A percentile compares a stretch with the other conserved stretches of the same genome.
Evolutionary conservation across 164 flowering plant species (phyloP).

Genomic region (Vitis cinerea): DNA sequence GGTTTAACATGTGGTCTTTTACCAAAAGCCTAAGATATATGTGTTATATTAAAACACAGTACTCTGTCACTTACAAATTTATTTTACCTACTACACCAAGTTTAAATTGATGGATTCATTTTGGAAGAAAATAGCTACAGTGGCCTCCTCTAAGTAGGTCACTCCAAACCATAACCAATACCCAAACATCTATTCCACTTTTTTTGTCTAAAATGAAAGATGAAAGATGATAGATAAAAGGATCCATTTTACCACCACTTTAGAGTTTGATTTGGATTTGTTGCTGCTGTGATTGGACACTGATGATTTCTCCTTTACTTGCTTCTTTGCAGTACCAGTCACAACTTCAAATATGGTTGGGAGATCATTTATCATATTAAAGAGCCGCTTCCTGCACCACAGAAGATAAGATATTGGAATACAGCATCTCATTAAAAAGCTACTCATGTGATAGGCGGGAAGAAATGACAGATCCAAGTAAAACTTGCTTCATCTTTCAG

Average conservation of each 20-base stretch:
- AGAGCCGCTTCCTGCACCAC: conserved; percentile 72
- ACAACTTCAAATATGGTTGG: conserved; percentile 87
- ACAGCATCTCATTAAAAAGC: not conserved
- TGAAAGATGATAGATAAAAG: not conserved
- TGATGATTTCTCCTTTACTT: conserved; percentile 64
- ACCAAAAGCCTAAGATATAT: too few species aligned
- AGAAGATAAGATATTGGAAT: not conserved
- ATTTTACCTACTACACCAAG: too few species aligned
- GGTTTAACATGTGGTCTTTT: too few species aligned
- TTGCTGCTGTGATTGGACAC: conserved; percentile 60
- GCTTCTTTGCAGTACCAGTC: conserved; percentile 69
- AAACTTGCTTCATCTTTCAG: not conserved
- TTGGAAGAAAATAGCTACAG: too few species aligned
- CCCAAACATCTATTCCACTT: too few species aligned
- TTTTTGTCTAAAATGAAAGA: too few species aligned
- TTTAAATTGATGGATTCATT: too few species aligned
- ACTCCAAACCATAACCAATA: too few species aligned
- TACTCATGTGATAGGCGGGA: not conserved
- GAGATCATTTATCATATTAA: conserved; percentile 79
- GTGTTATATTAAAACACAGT: too few species aligned
- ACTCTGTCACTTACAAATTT: too few species aligned
- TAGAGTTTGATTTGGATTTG: conserved; percentile 67
- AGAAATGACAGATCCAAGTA: not conserved
- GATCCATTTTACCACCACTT: conserved; percentile 42
- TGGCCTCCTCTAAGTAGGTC: too few species aligned